Conservation (phyloP, 2,329 filamentous ascomycete species). For the Aspergillus spinulosporus region DNA sequence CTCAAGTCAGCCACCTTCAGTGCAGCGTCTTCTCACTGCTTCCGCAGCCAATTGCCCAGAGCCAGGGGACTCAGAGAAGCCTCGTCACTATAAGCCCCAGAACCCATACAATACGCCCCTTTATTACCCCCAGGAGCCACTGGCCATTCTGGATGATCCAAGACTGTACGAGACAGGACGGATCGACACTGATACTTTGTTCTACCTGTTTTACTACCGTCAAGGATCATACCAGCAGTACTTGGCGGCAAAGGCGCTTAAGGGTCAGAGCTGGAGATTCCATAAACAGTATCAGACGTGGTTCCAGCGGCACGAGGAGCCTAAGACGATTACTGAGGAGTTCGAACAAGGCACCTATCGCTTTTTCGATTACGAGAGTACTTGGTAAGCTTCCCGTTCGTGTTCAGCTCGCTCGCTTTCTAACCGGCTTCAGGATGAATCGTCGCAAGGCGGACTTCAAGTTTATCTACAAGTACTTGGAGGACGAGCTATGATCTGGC, state of each 20-base stretch:
- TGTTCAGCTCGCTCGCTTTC: constrained; percentile 26
- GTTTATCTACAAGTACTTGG: constrained; percentile 96
- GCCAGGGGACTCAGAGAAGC: constrained; percentile 74
- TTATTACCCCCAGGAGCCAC: constrained; percentile 90
- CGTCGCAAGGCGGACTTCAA: constrained; percentile 96
- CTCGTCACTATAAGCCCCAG: constrained; percentile 80
- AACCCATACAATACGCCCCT: constrained; percentile 74
- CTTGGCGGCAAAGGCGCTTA: constrained; percentile 91
- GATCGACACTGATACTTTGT: constrained; percentile 93
- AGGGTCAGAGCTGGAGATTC: constrained; percentile 97
- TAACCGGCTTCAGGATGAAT: constrained; percentile 81
- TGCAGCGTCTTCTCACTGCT: constrained; percentile 71
- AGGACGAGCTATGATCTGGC: constrained; percentile 72
- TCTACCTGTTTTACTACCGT: constrained; percentile 99
- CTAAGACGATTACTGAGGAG: constrained; percentile 97
- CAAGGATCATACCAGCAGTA: constrained; percentile 96
- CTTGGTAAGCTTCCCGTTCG: constrained; percentile 67
- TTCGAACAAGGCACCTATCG: constrained; percentile 98
- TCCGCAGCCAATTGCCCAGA: constrained; percentile 76
- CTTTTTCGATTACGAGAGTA: constrained; percentile 99
- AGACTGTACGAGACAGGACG: constrained; percentile 71
- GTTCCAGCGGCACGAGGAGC: constrained; percentile 98
- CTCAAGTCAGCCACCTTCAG: constrained; percentile 62
- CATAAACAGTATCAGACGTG: constrained; percentile 99
- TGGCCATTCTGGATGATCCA: constrained; percentile 88